Percentiles rank a stretch among this genome's conserved stretches.
Conservation (phyloP, 805 yeast species). For the Wickerhamomyces queroliae region DNA sequence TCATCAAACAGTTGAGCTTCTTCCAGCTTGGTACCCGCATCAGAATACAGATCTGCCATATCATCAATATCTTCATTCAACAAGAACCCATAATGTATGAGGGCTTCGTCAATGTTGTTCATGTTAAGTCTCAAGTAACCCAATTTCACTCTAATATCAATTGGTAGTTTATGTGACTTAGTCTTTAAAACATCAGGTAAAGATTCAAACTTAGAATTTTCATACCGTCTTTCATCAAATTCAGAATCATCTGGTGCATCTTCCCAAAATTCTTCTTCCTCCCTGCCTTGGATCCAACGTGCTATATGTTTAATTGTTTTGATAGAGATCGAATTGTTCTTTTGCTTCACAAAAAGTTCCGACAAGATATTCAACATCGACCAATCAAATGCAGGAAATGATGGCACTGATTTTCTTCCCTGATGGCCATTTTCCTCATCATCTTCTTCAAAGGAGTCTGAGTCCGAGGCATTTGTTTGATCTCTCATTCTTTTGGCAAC, state of each 20-base stretch:
- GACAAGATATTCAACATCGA: slow-evolving; percentile 79
- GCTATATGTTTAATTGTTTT: slow-evolving; percentile 63
- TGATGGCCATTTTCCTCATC: slow-evolving; percentile 10
- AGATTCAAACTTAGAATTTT: slow-evolving; percentile 36
- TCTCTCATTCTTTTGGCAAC: slow-evolving; percentile 32
- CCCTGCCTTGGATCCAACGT: slow-evolving; percentile 77
- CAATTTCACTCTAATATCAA: slow-evolving; percentile 80
- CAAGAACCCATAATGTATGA: slow-evolving; percentile 59
- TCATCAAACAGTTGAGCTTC: slow-evolving; percentile 65
- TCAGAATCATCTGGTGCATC: slow-evolving; percentile 63
- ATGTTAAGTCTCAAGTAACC: slow-evolving; percentile 68
- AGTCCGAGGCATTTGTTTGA: slow-evolving; percentile 24
- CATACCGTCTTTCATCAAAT: slow-evolving; percentile 67
- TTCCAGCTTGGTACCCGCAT: slow-evolving; percentile 72
- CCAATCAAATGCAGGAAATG: slow-evolving; percentile 71
- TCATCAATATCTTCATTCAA: slow-evolving; percentile 51
- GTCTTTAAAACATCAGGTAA: slow-evolving; percentile 32
- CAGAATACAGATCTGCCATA: slow-evolving; percentile 65
- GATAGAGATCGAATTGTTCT: slow-evolving; percentile 59
- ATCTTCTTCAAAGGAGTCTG: slow-evolving; percentile 22
- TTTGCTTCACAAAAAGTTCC: slow-evolving; percentile 70
- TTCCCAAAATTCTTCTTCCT: slow-evolving; percentile 40
- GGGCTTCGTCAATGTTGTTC: slow-evolving; percentile 63
- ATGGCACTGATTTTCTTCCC: slow-evolving; percentile 5
- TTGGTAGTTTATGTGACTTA: slow-evolving; percentile 52